phyloP scores from a whole-genome alignment of 192 early-diverging fungal species.

The Podila clonocystis region DNA sequence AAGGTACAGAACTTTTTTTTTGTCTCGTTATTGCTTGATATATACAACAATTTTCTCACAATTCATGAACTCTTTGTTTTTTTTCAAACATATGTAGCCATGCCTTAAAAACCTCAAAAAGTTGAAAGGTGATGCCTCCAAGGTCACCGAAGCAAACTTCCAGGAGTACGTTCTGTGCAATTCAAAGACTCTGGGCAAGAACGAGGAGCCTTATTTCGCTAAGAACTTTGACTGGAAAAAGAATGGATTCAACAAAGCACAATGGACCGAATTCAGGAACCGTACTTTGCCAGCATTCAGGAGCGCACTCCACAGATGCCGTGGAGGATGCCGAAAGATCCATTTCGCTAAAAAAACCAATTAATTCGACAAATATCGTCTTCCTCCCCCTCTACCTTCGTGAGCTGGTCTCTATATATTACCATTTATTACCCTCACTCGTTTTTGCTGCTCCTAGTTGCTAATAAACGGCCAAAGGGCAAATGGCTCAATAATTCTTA shows the following conservation, averaged over 20 bases:
- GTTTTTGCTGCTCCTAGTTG: no score
- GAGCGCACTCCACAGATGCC: conserved; percentile 35
- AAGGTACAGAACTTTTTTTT: conserved; percentile 15
- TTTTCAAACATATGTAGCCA: conserved; percentile 13
- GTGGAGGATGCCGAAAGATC: conserved; percentile 40
- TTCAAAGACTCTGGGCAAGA: conserved; percentile 39
- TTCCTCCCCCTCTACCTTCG: no score
- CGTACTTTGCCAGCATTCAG: conserved; percentile 44
- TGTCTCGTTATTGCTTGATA: not conserved
- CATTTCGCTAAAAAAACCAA: conserved; percentile 10
- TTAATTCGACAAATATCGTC: no score
- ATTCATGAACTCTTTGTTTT: conserved; percentile 5
- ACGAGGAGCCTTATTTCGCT: conserved; percentile 28
- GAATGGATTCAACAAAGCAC: conserved; percentile 19
- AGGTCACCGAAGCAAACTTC: conserved; percentile 24
- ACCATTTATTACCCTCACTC: no score
- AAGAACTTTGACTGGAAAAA: conserved; percentile 39
- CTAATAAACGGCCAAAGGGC: no score
- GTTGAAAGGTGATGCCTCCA: conserved; percentile 31
- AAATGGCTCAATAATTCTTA: no score
- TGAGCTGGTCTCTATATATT: no score
- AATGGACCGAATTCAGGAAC: conserved; percentile 36
- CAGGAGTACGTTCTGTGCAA: conserved; percentile 40
- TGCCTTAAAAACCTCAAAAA: conserved; percentile 9
- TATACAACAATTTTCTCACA: not conserved